A percentile compares a stretch with the other conserved stretches of the same genome.
Conservation (phyloP, 805 yeast species). For the Suhomyces vadensis region DNA sequence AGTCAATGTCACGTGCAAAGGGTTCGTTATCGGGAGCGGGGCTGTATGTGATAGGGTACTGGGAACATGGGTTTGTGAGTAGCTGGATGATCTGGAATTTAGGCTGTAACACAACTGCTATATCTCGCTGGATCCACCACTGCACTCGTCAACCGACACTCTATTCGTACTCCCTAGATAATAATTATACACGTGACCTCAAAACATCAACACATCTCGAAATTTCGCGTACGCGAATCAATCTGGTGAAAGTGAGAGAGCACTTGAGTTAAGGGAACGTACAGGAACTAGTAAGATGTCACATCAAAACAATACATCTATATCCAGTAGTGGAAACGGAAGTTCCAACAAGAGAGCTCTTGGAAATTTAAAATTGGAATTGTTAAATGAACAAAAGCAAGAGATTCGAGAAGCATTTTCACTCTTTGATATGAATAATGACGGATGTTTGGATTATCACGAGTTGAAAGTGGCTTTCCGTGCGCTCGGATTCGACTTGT, state of each 20-base stretch:
- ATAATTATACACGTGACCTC: neutral
- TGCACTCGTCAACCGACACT: too few relatives aligned
- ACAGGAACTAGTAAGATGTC: slow-evolving; percentile 5
- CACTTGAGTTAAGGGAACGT: neutral
- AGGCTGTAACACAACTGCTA: too few relatives aligned
- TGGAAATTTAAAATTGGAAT: slow-evolving; percentile 58
- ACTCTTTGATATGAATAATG: slow-evolving; percentile 88
- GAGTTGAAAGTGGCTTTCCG: slow-evolving; percentile 91
- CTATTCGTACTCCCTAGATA: too few relatives aligned
- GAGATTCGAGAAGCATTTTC: slow-evolving; percentile 91
- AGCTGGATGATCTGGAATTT: too few relatives aligned
- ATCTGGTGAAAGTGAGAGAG: slow-evolving; percentile 11
- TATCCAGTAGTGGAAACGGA: slow-evolving; percentile 2
- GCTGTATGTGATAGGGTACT: too few relatives aligned
- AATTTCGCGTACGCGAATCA: slow-evolving; percentile 5
- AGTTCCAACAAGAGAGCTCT: slow-evolving; percentile 20
- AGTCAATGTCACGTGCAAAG: too few relatives aligned
- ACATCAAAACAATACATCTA: slow-evolving; percentile 6
- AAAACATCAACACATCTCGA: slow-evolving; percentile 8
- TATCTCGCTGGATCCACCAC: too few relatives aligned
- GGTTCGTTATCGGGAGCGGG: too few relatives aligned
- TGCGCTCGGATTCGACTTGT: slow-evolving; percentile 87
- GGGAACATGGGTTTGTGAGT: neutral
- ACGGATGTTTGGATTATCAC: slow-evolving; percentile 87
- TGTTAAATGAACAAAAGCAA: slow-evolving; percentile 83